These are phyloP conservation scores for Mycena vitilis DNA, from an alignment of 768 basidiomycete genomes.

Conservation along the genomic window DNA sequence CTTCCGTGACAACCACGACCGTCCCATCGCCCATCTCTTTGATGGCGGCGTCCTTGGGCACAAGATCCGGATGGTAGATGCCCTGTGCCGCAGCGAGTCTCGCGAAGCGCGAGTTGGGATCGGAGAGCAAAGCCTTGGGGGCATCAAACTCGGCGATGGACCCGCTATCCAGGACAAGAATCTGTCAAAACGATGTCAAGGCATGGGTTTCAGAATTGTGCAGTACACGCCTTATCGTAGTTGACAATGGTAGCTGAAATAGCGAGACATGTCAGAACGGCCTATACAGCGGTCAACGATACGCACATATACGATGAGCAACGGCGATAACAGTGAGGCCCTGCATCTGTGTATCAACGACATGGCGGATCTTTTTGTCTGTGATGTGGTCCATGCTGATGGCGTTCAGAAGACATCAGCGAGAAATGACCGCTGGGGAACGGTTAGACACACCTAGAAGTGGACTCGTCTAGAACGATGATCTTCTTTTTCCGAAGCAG, in stretches of 20 bases:
- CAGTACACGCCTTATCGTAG: conserved; percentile 23
- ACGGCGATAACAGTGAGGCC: conserved; percentile 29
- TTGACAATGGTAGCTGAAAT: conserved; percentile 26
- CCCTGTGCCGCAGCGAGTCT: conserved; percentile 28
- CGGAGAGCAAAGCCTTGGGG: conserved; percentile 16
- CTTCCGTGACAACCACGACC: conserved; percentile 19
- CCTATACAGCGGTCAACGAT: not conserved
- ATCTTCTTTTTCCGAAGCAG: conserved; percentile 26
- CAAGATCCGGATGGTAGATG: conserved; percentile 27
- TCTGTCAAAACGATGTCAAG: conserved; percentile 3
- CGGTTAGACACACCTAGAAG: conserved; percentile 19
- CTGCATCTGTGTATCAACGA: conserved; percentile 28
- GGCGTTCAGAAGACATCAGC: not conserved
- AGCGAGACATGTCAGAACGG: not conserved
- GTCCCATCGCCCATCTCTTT: conserved; percentile 15
- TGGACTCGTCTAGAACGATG: conserved; percentile 30
- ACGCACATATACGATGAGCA: conserved; percentile 32
- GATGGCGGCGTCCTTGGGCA: conserved; percentile 14
- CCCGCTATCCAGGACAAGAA: conserved; percentile 26
- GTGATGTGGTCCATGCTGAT: conserved; percentile 7
- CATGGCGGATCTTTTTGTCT: conserved; percentile 16
- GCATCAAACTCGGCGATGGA: conserved; percentile 29
- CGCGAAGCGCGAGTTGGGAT: conserved; percentile 29
- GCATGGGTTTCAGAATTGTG: not conserved
- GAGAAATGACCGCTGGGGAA: not conserved